Conservation (phyloP, 1,284 basidiomycete species). For the Gomphus bonarii region DNA sequence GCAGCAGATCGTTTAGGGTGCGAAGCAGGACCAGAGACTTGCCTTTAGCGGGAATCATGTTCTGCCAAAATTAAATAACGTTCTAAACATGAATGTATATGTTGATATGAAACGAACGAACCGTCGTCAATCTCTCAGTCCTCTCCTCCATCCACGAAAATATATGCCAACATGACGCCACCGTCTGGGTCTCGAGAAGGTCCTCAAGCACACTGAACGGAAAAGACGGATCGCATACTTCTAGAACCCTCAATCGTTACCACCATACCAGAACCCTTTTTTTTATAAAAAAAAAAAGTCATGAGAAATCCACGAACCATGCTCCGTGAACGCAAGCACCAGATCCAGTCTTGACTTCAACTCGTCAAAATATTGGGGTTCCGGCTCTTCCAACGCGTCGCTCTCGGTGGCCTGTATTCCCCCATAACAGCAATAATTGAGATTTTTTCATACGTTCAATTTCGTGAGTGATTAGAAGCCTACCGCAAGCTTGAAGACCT, state of each 20-base stretch:
- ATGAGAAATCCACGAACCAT: slow-evolving; percentile 40
- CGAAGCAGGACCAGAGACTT: slow-evolving; percentile 80
- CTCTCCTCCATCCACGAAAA: slow-evolving; percentile 78
- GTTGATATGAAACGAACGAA: slow-evolving; percentile 12
- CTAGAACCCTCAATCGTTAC: slow-evolving; percentile 19
- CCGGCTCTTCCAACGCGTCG: slow-evolving; percentile 34
- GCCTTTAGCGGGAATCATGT: slow-evolving; percentile 74
- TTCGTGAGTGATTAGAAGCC: too few species aligned
- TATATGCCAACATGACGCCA: slow-evolving; percentile 69
- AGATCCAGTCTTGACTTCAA: slow-evolving; percentile 60
- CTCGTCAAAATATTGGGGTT: slow-evolving; percentile 45
- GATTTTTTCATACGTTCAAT: too few species aligned
- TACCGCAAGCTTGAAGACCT: slow-evolving; percentile 60
- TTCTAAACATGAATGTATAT: too few species aligned
- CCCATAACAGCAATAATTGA: too few species aligned
- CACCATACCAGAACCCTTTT: too few species aligned
- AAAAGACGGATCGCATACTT: slow-evolving; percentile 41
- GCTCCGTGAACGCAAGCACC: slow-evolving; percentile 61
- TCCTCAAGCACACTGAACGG: slow-evolving; percentile 63
- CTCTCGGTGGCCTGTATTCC: slow-evolving; percentile 50
- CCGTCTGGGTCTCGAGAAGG: slow-evolving; percentile 73
- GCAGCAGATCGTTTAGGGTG: slow-evolving; percentile 77
- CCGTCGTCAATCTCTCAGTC: slow-evolving; percentile 49
- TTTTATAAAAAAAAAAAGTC: slow-evolving; percentile 9
- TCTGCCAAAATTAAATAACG: too few species aligned